Evolutionary conservation across 305 asterid species (phyloP), one percentile per base, ranked within the genome.

Genomic region (Ilex paraguariensis): DNA sequence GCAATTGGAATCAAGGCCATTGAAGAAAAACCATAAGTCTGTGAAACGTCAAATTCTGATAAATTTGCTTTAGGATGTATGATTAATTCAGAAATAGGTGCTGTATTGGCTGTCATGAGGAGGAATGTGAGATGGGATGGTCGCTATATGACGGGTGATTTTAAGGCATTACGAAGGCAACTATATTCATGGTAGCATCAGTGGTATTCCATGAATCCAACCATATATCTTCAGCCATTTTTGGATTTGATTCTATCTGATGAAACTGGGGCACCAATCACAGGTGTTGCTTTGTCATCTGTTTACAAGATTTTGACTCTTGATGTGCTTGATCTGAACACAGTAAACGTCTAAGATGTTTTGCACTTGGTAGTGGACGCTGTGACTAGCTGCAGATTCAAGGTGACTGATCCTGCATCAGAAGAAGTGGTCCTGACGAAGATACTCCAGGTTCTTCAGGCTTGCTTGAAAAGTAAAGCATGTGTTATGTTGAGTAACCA

Each of bases 111-210:
- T 0, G 91, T 92, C 68, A 92, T 92, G 98, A 89, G 97, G 81
- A 86, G 94, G 80, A 92, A 89, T 56, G 96, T 85, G 79, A 81
- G 98, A 70, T 90, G 97, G 98, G 97, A 96, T 66, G 97, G 95
- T 65, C 97, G 96, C 64, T 92, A 87, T 75, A 93, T 80, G 72
- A 82, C 97, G 9, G 98, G 97, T 2, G 98, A 92, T 56, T 95
- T 92, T 63, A 92, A 90, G 82, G 80, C 87, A 36, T 71, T 89
- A 81, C 77, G 95, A 67, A 89, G 74, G 68, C 93, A 87, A 71
- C 80, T 92, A 69, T 89, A 89, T 75, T 76, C 81, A 46, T 89
- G 91, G 97, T 88, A 81, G 73, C 76, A 84, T 65, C 92, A 84
- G 53, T 90, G 98, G 96, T 88, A 92, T 61, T 69, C 84, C 7